Evolutionary conservation across 805 yeast species (phyloP), one percentile per base, ranked within the genome.

Genomic region (Nakazawaea sp.): DNA sequence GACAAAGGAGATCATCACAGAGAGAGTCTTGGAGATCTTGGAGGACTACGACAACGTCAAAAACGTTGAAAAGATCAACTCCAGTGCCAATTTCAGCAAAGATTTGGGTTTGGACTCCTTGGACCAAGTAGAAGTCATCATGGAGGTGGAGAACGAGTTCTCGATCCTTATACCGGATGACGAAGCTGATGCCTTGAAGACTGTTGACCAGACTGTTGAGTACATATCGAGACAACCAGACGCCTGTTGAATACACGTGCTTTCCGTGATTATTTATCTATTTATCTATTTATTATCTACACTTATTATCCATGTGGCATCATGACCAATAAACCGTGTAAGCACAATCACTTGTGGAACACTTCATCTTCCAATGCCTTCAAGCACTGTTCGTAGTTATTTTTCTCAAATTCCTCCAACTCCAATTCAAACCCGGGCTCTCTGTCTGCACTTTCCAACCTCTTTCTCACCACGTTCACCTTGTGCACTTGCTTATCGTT

Each of bases 161-260:
- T 87, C 85, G 52, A 74, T 86, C 55, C 84, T 81, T 58, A 77
- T 85, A 55, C 87, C 94, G 26, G 96, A 87, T 66, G 80, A 83
- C 59, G 85, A 86, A 51, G 92, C 96, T 38, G 97, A 90, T 59
- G 89, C 83, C 57, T 80, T 92, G 61, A 87, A 83, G 68, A 85
- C 95, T 40, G 92, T 92, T 47, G 88, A 86, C 50, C 95, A 89
- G 67, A 95, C 96, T 43, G 75, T 89, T 45, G 87, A 88, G 53
- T 86, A 86, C 66, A 84, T 90, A 50, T 70, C 74, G 45, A 73
- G 79, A 50, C 83, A 82, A 61, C 72, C 78, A 27, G 71, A 58
- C 45, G 62, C 65, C 9, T 55, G 61, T 45, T 61, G 47, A 41
- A 27, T 32, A 11, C 7, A 21, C 3, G 13, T 29, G n/a, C 12